Evolutionary conservation across 306 rosid genomes (phyloP).

Genomic region (Begonia peltatifolia): DNA sequence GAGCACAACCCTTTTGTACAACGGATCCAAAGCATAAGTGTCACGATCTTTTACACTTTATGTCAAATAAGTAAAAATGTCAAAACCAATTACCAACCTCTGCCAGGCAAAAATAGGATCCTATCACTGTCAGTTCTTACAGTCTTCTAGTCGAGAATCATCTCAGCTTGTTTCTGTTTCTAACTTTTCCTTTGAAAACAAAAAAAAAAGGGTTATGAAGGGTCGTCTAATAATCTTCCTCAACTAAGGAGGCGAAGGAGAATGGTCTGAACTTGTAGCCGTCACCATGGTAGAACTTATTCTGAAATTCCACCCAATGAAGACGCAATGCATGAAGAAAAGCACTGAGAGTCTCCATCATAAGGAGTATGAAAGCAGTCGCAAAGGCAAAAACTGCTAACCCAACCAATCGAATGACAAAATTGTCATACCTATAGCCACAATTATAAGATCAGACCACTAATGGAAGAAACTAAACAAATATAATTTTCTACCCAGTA

Average conservation of each 20-base stretch:
- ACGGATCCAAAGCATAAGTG: no score
- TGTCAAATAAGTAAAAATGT: no score
- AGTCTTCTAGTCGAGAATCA: no score
- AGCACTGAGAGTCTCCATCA: conserved; percentile 98
- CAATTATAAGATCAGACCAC: conserved; percentile 8
- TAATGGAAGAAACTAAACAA: neutral
- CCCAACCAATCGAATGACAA: conserved; percentile 68
- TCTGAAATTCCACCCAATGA: conserved; percentile 98
- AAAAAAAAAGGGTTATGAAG: neutral
- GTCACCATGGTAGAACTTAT: conserved; percentile 88
- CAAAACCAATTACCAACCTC: no score
- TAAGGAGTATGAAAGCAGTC: conserved; percentile 91
- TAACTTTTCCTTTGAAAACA: neutral
- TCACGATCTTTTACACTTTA: no score
- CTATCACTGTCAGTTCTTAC: no score
- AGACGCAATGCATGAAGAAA: conserved; percentile 99
- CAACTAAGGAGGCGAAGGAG: conserved; percentile 57
- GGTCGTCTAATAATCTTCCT: conserved; percentile 62
- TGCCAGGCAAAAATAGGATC: no score
- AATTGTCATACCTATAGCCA: conserved; percentile 67
- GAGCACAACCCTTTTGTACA: no score
- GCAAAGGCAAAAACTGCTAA: conserved; percentile 87
- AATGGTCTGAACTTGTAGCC: conserved; percentile 95
- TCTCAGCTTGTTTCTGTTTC: no score
- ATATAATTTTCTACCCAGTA: neutral